Base-by-base conservation (phyloP, 768 basidiomycete genomes). In the Termitomyces sp. region DNA sequence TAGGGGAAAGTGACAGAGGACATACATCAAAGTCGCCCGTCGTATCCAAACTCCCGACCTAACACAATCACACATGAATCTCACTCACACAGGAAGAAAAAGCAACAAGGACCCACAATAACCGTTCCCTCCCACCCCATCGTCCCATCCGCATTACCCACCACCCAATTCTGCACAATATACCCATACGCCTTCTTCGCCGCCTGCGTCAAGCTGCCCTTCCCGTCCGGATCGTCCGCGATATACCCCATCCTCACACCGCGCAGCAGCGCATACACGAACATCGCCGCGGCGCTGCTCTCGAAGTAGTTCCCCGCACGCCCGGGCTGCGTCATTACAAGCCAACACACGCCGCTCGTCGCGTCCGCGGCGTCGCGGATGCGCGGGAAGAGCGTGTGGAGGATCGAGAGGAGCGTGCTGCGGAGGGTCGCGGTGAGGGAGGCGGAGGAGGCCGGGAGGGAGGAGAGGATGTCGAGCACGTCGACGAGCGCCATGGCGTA, bases 401-500 rank as follows among this genome's bases (percentile, higher is more conserved):
- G 66, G 37, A 74, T 71, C 7, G 55, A 36, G n/a, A 77, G 70
- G 22, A 80, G 68, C 6, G 62, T 53, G 0, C 56, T 39, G 34
- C 72, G 65, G 1, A 56, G 26, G 30, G 30, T 30, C 1, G 9
- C 10, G 14, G 26, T 30, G 1, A 30, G 12, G 44, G 42, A 24
- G 14, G 44, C 14, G 12, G 71, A 64, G 14, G 56, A 50, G 1
- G 79, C 71, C 27, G 77, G 62, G 36, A 76, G 70, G 16, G 58
- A 52, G 0, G 78, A 73, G 37, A 77, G 62, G 37, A 75, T 70
- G 42, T 76, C 76, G 22, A 81, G 65, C 10, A 74, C 65, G 65
- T 82, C 80, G 26, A 77, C 80, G 32, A 80, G 72, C 2, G 79
- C 78, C 79, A 80, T 80, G 37, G 68, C 62, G 62, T 77, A 82